Conservation (phyloP, 257 asterid species). For the Cruciata laevipes region DNA sequence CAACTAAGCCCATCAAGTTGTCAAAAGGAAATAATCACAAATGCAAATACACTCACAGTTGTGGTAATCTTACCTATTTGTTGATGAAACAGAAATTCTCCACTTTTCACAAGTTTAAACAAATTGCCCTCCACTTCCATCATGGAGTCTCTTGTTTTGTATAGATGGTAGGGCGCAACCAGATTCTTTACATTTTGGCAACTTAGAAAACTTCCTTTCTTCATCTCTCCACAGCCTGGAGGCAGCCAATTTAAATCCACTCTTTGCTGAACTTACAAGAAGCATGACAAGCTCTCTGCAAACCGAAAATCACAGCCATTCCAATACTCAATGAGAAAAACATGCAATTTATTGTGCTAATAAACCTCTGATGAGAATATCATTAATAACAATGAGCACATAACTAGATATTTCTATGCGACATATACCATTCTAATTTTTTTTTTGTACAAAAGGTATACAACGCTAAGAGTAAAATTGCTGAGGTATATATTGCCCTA, state of each 20-base stretch:
- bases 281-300: slow-evolving; percentile 70
- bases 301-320: background rate
- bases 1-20: background rate
- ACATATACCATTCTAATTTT: background rate
- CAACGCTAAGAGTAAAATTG: background rate
- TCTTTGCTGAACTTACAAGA: slow-evolving; percentile 49
- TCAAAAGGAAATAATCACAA: background rate
- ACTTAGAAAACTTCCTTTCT: slow-evolving; percentile 48
- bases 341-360: background rate
- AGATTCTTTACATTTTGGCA: slow-evolving; percentile 69
- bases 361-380: background rate
- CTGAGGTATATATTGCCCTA: background rate
- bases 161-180: slow-evolving; percentile 61
- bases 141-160: slow-evolving; percentile 56
- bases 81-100: background rate
- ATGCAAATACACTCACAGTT: background rate
- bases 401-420: background rate
- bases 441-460: background rate
- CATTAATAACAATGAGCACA: background rate
- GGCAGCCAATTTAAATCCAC: slow-evolving; percentile 49
- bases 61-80: background rate
- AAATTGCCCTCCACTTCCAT: slow-evolving; percentile 38
- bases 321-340: background rate
- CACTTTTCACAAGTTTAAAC: slow-evolving; percentile 25
- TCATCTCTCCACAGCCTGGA: slow-evolving; percentile 71